These are phyloP conservation scores for Boletus bicolor DNA, from an alignment of 768 basidiomycete genomes.

Conservation along the genomic window DNA sequence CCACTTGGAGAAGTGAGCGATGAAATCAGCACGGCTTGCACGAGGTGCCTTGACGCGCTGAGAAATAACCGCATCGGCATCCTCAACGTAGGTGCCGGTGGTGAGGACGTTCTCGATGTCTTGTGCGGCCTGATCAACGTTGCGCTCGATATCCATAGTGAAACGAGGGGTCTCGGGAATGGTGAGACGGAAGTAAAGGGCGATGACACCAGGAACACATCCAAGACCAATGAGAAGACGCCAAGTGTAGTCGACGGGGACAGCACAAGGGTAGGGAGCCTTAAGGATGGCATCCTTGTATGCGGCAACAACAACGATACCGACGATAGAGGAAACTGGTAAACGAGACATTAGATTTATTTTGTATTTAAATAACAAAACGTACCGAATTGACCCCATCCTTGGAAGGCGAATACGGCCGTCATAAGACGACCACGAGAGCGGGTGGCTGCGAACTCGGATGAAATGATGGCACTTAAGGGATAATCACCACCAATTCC, in stretches of 20 bases:
- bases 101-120: constrained; percentile 72
- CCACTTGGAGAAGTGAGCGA: constrained; percentile 64
- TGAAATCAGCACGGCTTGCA: constrained; percentile 68
- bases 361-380: not conserved
- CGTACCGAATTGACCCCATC: constrained; percentile 81
- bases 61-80: constrained; percentile 46
- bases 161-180: constrained; percentile 90
- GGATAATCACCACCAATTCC: constrained; percentile 93
- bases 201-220: constrained; percentile 74
- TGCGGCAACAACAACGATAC: constrained; percentile 58
- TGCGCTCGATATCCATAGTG: constrained; percentile 89
- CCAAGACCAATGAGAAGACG: constrained; percentile 87
- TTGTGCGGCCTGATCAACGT: constrained; percentile 66
- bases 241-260: constrained; percentile 75
- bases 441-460: constrained; percentile 79
- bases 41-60: constrained; percentile 67
- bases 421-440: constrained; percentile 86
- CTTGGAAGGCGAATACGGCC: constrained; percentile 81
- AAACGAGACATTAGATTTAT: not conserved
- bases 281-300: constrained; percentile 62
- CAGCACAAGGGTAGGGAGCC: constrained; percentile 34
- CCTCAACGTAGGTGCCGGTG: constrained; percentile 43
- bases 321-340: constrained; percentile 63
- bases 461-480: constrained; percentile 79
- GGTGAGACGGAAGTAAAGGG: constrained; percentile 89